phyloP scores from a whole-genome alignment of 2,329 filamentous ascomycete genomes.

The Verruconis gallopava region DNA sequence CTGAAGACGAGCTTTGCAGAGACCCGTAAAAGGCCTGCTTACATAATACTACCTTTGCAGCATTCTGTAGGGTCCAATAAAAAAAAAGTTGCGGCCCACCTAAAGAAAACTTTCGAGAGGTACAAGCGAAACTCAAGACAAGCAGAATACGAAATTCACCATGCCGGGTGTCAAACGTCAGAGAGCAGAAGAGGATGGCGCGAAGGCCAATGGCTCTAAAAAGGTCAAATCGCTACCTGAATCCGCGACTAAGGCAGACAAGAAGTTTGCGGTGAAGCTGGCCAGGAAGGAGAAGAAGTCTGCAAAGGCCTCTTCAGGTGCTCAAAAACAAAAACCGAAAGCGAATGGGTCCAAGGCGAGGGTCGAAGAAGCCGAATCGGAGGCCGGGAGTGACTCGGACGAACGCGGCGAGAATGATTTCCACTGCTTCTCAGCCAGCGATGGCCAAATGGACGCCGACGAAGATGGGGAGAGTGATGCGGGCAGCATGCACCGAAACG shows the following conservation, averaged over 20 bases:
- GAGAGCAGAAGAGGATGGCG: slow-evolving; percentile 8
- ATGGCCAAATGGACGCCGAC: not conserved
- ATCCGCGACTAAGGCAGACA: slow-evolving; percentile 4
- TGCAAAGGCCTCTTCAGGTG: not conserved
- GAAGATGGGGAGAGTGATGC: too few relatives aligned
- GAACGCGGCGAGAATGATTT: too few relatives aligned
- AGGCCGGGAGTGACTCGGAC: not conserved
- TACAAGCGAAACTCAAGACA: too few relatives aligned
- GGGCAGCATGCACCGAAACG: not conserved
- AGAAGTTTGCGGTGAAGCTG: slow-evolving; percentile 4
- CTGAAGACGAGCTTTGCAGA: too few relatives aligned
- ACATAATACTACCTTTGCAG: too few relatives aligned
- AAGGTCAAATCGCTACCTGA: slow-evolving; percentile 11
- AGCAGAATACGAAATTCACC: slow-evolving; percentile 4
- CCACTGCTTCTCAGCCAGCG: not conserved
- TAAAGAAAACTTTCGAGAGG: too few relatives aligned
- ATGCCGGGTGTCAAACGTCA: slow-evolving; percentile 8
- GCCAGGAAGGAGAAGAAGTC: not conserved
- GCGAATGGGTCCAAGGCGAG: not conserved
- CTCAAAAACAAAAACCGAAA: not conserved
- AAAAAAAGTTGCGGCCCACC: too few relatives aligned
- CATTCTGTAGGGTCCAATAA: too few relatives aligned
- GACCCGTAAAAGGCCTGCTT: too few relatives aligned
- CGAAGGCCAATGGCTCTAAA: slow-evolving; percentile 9
- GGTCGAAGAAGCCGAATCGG: not conserved